Conservation (phyloP, 2,329 filamentous ascomycete species). For the Rugonectria rugulosa region DNA sequence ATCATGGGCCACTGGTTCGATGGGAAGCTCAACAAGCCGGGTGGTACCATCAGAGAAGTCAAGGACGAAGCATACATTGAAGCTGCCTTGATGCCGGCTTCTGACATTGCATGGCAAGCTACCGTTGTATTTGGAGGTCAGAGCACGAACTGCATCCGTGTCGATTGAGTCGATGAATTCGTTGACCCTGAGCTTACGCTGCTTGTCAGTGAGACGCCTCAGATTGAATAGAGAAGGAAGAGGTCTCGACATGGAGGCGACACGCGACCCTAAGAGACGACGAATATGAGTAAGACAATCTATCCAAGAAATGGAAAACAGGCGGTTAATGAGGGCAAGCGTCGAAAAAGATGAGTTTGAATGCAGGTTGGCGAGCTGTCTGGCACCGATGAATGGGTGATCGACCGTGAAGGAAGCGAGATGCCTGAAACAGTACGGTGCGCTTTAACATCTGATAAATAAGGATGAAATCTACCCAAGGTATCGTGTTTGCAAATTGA, state of each 20-base stretch:
- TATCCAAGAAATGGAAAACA: constrained; percentile 9
- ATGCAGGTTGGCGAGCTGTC: too few species aligned
- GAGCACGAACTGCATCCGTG: constrained; percentile 4
- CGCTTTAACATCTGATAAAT: too few species aligned
- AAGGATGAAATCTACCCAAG: too few species aligned
- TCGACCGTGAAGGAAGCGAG: too few species aligned
- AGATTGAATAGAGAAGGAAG: constrained; percentile 4
- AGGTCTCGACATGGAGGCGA: neutral
- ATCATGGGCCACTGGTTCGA: constrained; percentile 3
- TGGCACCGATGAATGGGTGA: too few species aligned
- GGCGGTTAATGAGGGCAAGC: constrained; percentile 2
- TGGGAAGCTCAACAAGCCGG: constrained; percentile 6
- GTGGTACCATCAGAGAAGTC: constrained; percentile 1
- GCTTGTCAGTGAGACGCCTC: constrained; percentile 1
- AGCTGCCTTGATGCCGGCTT: constrained; percentile 2
- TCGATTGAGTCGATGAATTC: constrained; percentile 11
- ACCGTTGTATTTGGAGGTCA: constrained; percentile 8
- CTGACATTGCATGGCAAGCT: constrained; percentile 5
- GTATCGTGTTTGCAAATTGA: too few species aligned
- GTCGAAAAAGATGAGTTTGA: neutral
- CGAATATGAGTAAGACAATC: constrained; percentile 1
- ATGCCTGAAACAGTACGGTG: too few species aligned
- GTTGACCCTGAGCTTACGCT: constrained; percentile 1
- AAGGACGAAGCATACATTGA: constrained; percentile 10
- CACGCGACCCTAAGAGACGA: neutral